Conservation (phyloP, 139 green algal genomes). For the Tetradesmus obliquus region DNA sequence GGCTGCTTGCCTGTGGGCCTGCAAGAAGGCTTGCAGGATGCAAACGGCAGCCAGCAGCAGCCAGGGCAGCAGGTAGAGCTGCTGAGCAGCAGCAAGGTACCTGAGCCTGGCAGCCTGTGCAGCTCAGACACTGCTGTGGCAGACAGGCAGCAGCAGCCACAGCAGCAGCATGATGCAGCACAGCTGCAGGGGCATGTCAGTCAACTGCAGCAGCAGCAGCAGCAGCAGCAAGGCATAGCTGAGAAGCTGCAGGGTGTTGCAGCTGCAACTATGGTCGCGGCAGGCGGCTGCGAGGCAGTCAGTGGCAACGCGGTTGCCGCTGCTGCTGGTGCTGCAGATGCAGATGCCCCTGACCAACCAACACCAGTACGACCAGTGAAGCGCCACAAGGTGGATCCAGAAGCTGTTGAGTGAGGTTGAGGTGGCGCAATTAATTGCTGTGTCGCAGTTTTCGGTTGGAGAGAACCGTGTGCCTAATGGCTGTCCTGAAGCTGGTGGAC, state of each 20-base stretch:
- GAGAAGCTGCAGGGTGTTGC: background rate
- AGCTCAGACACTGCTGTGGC: background rate
- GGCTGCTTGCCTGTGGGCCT: background rate
- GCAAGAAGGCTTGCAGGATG: background rate
- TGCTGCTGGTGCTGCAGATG: background rate
- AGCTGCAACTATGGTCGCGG: background rate
- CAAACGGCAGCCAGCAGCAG: background rate
- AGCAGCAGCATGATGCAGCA: background rate
- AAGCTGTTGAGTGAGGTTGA: background rate
- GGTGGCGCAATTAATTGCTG: no score
- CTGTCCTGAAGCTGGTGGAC: no score
- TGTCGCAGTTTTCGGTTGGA: no score
- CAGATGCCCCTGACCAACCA: background rate
- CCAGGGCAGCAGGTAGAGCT: background rate
- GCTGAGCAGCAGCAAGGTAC: background rate
- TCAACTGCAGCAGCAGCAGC: background rate
- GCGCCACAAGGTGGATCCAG: background rate
- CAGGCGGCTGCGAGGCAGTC: background rate
- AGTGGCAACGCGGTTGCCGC: background rate
- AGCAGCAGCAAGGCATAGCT: background rate
- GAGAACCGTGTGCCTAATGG: no score
- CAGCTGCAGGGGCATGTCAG: background rate
- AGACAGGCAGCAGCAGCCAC: background rate
- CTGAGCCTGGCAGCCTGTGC: background rate
- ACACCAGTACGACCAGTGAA: background rate